Base-by-base conservation (phyloP, 768 basidiomycete genomes). In the Amanita pseudoporphyria region DNA sequence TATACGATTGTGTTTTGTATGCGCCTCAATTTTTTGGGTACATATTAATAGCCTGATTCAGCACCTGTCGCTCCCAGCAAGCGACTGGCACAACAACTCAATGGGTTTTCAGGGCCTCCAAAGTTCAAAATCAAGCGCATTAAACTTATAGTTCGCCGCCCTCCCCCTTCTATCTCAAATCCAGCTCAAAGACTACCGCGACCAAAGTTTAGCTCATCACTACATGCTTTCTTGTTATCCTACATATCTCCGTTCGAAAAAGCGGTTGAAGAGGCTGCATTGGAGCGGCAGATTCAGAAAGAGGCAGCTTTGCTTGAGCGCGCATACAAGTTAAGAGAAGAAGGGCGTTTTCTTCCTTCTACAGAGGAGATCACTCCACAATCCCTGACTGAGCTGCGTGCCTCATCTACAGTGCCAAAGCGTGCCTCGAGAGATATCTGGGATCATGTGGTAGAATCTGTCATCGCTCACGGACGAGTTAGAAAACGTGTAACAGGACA, bases 171-270 rank as follows among this genome's bases (percentile, higher is more conserved):
- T 1, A 67, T 80, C 37, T 78, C 88, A 10, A 76, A 83, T 61
- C 90, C 85, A 0, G 61, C 60, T 10, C 92, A 96, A 59, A 70
- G 70, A 9, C 84, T 87, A 1, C 70, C 75, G 0, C 64, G 67
- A 0, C 67, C 81, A 0, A 67, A 67, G 41, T 73, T 76, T 56
- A 69, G 71, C 0, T 84, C 45, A 24, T 47, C 85, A 1, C 62
- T 93, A 9, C 55, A 67, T 7, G 57, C 67, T 0, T 77, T 82
- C 47, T 66, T 95, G 13, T 64, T 69, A 0, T 88, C 89, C 0
- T 94, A 84, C 59, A 65, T 65, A 33, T 70, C 67, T 6, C 56
- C 84, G 9, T 68, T 78, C 30, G 77, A 71, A 45, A 66, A 73
- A 32, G 74, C 79, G 24, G 63, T 78, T 5, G 66, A 71, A 6